Percentiles rank a stretch among this genome's conserved stretches.
Evolutionary conservation across 345 rosid genomes (phyloP).

Genomic region (Salix exigua): DNA sequence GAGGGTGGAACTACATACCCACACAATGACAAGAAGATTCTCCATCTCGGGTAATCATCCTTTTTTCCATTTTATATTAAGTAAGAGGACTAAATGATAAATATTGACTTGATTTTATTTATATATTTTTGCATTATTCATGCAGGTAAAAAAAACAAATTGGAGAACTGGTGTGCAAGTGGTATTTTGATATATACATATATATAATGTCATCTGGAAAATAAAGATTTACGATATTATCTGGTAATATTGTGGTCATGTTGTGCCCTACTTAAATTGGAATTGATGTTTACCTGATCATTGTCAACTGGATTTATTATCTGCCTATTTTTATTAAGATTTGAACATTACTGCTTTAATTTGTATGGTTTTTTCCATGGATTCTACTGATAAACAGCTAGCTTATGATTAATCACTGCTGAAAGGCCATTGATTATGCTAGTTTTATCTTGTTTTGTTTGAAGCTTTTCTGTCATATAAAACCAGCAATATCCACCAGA

Average conservation of each 20-base stretch:
- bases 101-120: not conserved
- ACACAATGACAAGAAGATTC: slow-evolving; percentile 65
- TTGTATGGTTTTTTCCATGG: not conserved
- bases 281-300: not conserved
- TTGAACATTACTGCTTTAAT: not conserved
- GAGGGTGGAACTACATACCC: slow-evolving; percentile 48
- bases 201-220: not conserved
- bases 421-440: slow-evolving; percentile 9
- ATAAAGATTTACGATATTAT: not conserved
- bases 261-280: not conserved
- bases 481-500: not conserved
- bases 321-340: not conserved
- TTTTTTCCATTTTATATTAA: not conserved
- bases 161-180: not conserved
- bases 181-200: not conserved
- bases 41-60: slow-evolving; percentile 65
- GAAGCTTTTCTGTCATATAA: not conserved
- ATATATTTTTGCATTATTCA: not conserved
- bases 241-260: not conserved
- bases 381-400: not conserved
- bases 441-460: not conserved
- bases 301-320: not conserved
- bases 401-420: not conserved
- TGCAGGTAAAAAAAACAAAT: slow-evolving; percentile 18
- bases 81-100: not conserved